Evolutionary conservation across 208 protist genomes (phyloP).

Genomic region (Porcisia hertigi): DNA sequence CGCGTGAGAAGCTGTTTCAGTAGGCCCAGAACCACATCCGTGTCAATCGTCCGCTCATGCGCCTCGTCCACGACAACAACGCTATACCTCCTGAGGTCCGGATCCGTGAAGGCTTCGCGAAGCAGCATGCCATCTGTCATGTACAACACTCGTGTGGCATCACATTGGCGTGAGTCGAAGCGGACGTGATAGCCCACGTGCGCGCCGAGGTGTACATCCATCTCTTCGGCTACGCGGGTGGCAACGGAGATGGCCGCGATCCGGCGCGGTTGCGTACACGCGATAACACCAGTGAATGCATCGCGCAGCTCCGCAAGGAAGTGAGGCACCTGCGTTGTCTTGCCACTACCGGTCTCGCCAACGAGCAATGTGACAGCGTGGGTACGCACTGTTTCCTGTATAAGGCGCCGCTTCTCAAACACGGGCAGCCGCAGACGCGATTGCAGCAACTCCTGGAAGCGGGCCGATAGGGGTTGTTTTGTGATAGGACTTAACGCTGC

Average conservation of each 20-base stretch:
- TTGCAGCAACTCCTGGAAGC: constrained; percentile 50
- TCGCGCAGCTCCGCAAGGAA: constrained; percentile 74
- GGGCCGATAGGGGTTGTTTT: constrained; percentile 38
- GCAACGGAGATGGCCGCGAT: constrained; percentile 99
- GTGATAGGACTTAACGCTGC: constrained; percentile 47
- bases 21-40: constrained; percentile 98
- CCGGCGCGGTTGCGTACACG: constrained; percentile 98
- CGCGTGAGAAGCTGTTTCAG: constrained; percentile 88
- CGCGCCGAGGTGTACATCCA: constrained; percentile 95
- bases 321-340: constrained; percentile 97
- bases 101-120: constrained; percentile 91
- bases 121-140: constrained; percentile 99
- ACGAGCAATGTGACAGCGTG: constrained; percentile 92
- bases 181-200: constrained; percentile 99
- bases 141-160: constrained; percentile 97
- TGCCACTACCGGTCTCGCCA: constrained; percentile 96
- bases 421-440: constrained; percentile 65
- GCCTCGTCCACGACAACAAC: constrained; percentile 99
- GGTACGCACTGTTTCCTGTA: constrained; percentile 66
- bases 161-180: constrained; percentile 95
- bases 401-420: constrained; percentile 45
- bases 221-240: constrained; percentile 97
- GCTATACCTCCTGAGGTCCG: constrained; percentile 89
- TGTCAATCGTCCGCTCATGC: constrained; percentile 99
- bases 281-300: constrained; percentile 40